Evolutionary conservation across 345 rosid genomes (phyloP), one percentile per base, ranked within the genome.

Genomic region (Eucalyptus guilfoylei): DNA sequence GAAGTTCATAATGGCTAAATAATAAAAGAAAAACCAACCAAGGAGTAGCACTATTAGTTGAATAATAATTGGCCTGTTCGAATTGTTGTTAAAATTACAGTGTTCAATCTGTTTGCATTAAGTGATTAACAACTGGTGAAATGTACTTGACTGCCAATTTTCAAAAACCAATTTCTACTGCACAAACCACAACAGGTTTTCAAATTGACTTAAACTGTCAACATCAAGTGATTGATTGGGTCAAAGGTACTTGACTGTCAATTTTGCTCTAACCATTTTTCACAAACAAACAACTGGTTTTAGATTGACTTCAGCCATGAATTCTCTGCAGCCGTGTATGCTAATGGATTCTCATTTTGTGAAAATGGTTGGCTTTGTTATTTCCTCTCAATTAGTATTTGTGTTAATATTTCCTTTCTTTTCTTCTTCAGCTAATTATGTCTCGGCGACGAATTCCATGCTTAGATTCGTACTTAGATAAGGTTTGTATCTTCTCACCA

Each of bases 381-480:
- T 76, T 11, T 37, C 15, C 14, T 23, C 49, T 32, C 42, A 80
- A 76, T 42, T 49, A 24, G 9, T 52, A 24, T 88, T 62, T 21
- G 32, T 49, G 49, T 64, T 32, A 86, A 49, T n/a, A 32, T 54
- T 81, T 87, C 89, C 45, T 40, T 50, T 26, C 58, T 69, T 89
- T 55, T 50, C 80, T 86, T 87, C 55, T 89, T 50, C 96, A 98
- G 99, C 99, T 98, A 60, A 94, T 93, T 86, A 97, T 98, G 99
- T 97, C 99, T 83, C 95, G 97, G 87, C 94, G 98, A 80, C 91
- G 99, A 52, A 96, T 97, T 93, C 99, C 99, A 69, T 97, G 99
- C 95, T 93, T 98, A 91, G 99, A 98, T 93, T 98, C 99, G 23
- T 98, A 96, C 92, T 92, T 98, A 89, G 99, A 98, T 93, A 98